Percentiles rank a stretch among this genome's conserved stretches.
Conservation (phyloP, 1,139 yeast genomes). For the Waltiozyma sp. region DNA sequence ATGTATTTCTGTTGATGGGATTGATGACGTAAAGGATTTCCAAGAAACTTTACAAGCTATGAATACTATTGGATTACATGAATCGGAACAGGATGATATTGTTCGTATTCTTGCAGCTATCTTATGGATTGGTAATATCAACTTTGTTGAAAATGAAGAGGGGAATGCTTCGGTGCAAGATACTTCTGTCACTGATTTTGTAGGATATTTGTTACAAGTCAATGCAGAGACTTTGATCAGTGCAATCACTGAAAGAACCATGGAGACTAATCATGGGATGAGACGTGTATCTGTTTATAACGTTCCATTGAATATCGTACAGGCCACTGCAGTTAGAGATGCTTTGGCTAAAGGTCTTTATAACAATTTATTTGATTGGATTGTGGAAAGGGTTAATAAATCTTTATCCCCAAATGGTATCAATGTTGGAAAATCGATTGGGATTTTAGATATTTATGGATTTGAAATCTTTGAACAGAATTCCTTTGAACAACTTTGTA, state of each 20-base stretch:
- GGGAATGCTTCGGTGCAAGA: constrained; percentile 81
- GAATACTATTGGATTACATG: constrained; percentile 74
- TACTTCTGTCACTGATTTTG: constrained; percentile 81
- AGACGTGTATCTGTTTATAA: constrained; percentile 89
- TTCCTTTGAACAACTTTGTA: constrained; percentile 94
- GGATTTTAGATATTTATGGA: constrained; percentile 95
- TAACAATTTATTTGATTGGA: constrained; percentile 92
- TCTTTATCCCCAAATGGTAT: constrained; percentile 47
- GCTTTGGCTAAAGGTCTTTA: constrained; percentile 93
- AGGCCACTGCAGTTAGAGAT: constrained; percentile 90
- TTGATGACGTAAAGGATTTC: constrained; percentile 74
- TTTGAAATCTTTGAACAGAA: constrained; percentile 96
- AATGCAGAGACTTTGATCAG: constrained; percentile 56
- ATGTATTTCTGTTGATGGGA: constrained; percentile 77
- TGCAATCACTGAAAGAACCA: constrained; percentile 66
- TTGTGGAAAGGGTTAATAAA: constrained; percentile 83
- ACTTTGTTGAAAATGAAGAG: constrained; percentile 75
- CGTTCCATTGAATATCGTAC: constrained; percentile 83
- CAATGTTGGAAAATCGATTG: constrained; percentile 53
- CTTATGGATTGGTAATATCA: constrained; percentile 89
- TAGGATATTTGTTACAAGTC: constrained; percentile 83
- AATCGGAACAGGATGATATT: constrained; percentile 80
- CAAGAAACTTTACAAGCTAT: constrained; percentile 76
- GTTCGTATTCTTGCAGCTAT: constrained; percentile 78
- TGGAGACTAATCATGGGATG: constrained; percentile 85